phyloP scores from a whole-genome alignment of 768 basidiomycete genomes.

The Trametes maxima region DNA sequence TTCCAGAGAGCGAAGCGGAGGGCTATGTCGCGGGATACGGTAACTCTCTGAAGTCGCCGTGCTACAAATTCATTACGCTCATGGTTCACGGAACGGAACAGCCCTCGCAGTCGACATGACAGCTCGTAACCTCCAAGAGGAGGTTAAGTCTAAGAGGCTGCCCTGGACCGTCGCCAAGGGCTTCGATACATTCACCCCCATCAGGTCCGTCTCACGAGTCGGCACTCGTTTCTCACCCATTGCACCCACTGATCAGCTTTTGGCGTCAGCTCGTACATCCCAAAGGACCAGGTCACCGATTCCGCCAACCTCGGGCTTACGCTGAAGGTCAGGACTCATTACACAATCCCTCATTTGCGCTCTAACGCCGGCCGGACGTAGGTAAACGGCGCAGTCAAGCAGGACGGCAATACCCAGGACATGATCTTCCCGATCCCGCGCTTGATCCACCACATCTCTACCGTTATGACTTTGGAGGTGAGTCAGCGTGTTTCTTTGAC shows the following conservation, averaged over 20 bases:
- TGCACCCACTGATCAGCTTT: neutral
- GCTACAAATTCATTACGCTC: neutral
- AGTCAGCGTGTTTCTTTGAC: neutral
- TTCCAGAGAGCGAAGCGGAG: slow-evolving; percentile 69
- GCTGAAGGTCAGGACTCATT: slow-evolving; percentile 57
- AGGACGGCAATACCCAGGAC: slow-evolving; percentile 81
- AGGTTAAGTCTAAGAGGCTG: slow-evolving; percentile 89
- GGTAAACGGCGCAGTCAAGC: slow-evolving; percentile 85
- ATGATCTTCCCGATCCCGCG: slow-evolving; percentile 93
- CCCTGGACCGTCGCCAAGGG: slow-evolving; percentile 98
- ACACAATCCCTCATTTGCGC: neutral
- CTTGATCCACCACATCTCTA: slow-evolving; percentile 88
- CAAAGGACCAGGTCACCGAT: slow-evolving; percentile 67
- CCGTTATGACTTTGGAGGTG: slow-evolving; percentile 97
- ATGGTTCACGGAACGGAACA: slow-evolving; percentile 33
- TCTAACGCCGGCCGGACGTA: slow-evolving; percentile 31
- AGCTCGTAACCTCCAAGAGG: slow-evolving; percentile 92
- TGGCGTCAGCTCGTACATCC: slow-evolving; percentile 69
- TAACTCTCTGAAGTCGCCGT: slow-evolving; percentile 37
- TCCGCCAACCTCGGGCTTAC: slow-evolving; percentile 76
- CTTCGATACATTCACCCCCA: slow-evolving; percentile 94
- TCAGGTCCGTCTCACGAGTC: slow-evolving; percentile 57
- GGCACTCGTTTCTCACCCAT: neutral
- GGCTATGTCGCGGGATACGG: slow-evolving; percentile 91
- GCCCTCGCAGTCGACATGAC: slow-evolving; percentile 97